Base-by-base conservation (phyloP, 2,329 filamentous ascomycete species). In the Fusarium nodosum region DNA sequence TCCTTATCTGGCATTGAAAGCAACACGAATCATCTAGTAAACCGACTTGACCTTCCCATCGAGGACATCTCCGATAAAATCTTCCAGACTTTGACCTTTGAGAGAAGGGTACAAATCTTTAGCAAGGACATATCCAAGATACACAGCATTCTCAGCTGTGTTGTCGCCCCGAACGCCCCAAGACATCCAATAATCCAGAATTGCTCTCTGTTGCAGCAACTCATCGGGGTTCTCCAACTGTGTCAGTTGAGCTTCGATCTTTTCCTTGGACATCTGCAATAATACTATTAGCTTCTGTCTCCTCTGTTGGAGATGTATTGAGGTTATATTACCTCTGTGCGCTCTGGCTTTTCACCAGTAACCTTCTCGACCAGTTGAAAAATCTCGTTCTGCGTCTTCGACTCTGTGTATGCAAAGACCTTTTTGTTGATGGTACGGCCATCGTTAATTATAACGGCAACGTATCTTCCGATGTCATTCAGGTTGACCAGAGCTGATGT, bases 161-260 rank as follows among this genome's bases (percentile, higher is more conserved):
- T 63, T 63, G 7, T 63, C 60, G 20, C 60, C 58, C 5, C 60
- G 58, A 16, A 63, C 20, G 9, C 60, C 58, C 58, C 58, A 63
- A 10, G 58, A 56, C 34, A 44, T 38, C 58, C 60, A 63, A 20
- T 63, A 63, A 6, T 63, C 60, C 20, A 48, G 7, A 5, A 63
- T 39, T 4, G 7, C 8, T 11, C 42, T 36, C 7, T 7, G 31
- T 3, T 62, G 31, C 1, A 13, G 34, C 2, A 30, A 15, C n/a
- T 54, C 57, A 6, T 15, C n/a, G 3, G 41, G 13, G 2, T 16
- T 24, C 5, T 55, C n/a, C 5, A 62, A 30, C 5, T 28, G 46
- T 8, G 41, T 28, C 7, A 55, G 9, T n/a, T 56, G 50, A 3
- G 41, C 24, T 5, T 56, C 47, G 2, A 62, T 8, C 3, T 22